Percentiles rank a stretch among this genome's conserved stretches.
These are phyloP conservation scores for Stygiomarasmius scandens DNA, from an alignment of 1,284 basidiomycete genomes.

Conservation along the genomic window DNA sequence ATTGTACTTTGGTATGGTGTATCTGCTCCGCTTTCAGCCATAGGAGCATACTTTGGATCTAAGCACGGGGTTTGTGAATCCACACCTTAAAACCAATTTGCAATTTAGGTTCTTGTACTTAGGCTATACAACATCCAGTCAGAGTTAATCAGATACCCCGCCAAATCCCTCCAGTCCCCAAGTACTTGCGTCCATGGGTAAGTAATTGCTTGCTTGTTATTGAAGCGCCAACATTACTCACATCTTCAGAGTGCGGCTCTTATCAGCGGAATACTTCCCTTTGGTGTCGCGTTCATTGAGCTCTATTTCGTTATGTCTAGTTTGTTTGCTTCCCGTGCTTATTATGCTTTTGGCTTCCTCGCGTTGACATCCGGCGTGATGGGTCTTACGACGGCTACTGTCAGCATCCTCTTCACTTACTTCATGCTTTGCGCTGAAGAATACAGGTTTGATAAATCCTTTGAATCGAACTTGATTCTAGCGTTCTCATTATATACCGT, in stretches of 20 bases:
- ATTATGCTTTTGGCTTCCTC: constrained; percentile 96
- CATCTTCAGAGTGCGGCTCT: constrained; percentile 67
- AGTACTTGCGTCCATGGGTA: constrained; percentile 81
- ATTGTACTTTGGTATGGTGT: constrained; percentile 96
- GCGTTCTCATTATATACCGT: neutral
- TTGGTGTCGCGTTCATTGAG: constrained; percentile 96
- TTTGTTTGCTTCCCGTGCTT: constrained; percentile 91
- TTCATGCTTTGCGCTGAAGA: constrained; percentile 95
- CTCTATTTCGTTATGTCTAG: constrained; percentile 93
- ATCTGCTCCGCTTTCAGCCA: constrained; percentile 80
- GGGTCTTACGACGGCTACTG: constrained; percentile 85
- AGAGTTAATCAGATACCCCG: constrained; percentile 92
- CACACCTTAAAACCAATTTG: too few relatives aligned
- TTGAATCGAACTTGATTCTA: constrained; percentile 6
- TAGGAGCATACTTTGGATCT: constrained; percentile 80
- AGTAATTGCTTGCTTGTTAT: constrained; percentile 20
- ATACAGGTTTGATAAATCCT: constrained; percentile 62
- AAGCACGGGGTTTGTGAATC: constrained; percentile 76
- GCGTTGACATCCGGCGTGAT: constrained; percentile 88
- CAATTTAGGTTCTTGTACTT: constrained; percentile 11
- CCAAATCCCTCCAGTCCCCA: constrained; percentile 86
- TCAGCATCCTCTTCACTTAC: constrained; percentile 89
- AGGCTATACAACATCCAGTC: constrained; percentile 81
- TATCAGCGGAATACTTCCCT: constrained; percentile 90
- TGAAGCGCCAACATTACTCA: constrained; percentile 14